Percentiles rank a stretch among this genome's conserved stretches.
Conservation (phyloP, 164 flowering plant species). For the Houttuynia cordata region DNA sequence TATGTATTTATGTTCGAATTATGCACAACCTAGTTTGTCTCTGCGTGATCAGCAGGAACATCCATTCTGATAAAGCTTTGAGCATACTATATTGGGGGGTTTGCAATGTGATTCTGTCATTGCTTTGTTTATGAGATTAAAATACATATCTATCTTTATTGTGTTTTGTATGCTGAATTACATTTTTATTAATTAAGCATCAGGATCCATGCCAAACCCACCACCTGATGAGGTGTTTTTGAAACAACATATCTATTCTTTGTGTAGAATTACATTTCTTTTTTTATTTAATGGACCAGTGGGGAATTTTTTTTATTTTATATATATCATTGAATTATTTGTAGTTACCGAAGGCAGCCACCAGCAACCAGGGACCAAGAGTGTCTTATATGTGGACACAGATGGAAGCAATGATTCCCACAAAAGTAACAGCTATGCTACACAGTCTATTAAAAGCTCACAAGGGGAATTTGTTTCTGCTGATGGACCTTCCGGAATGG, state of each 20-base stretch:
- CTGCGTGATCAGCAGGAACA: too few relatives aligned
- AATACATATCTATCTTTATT: not conserved
- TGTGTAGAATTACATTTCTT: not conserved
- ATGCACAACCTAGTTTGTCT: too few relatives aligned
- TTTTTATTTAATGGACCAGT: not conserved
- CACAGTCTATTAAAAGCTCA: constrained; percentile 6
- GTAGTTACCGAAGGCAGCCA: constrained; percentile 9
- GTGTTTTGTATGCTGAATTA: too few relatives aligned
- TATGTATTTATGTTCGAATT: too few relatives aligned
- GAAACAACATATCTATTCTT: not conserved
- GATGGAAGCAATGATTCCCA: constrained; percentile 9
- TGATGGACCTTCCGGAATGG: constrained; percentile 10
- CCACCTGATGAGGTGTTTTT: too few relatives aligned
- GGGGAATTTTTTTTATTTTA: not conserved
- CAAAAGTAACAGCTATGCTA: constrained; percentile 3
- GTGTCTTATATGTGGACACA: constrained; percentile 5
- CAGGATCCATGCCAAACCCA: too few relatives aligned
- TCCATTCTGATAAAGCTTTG: too few relatives aligned
- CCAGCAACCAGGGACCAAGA: constrained; percentile 3
- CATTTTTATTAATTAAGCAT: too few relatives aligned
- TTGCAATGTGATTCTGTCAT: too few relatives aligned
- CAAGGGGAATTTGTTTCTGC: constrained; percentile 1
- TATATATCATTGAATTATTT: not conserved
- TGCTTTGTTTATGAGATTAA: not conserved
- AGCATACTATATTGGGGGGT: too few relatives aligned